Evolutionary conservation across 352 stramenopile species (phyloP).

Genomic region (Pythium chondricola): DNA sequence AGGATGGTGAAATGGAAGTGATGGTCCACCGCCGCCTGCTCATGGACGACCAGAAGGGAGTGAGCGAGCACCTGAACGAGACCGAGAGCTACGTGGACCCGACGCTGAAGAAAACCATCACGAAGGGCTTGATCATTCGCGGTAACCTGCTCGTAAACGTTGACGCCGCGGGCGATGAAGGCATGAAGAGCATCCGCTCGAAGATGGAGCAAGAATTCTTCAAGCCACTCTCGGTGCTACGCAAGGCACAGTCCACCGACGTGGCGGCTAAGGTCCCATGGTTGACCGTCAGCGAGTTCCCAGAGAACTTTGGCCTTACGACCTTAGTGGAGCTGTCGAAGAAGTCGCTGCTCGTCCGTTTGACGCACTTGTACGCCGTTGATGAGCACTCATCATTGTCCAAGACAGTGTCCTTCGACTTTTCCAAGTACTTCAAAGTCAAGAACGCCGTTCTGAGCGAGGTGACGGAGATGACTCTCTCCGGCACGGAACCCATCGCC

Average conservation of each 20-base stretch:
- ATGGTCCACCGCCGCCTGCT: conserved; percentile 96
- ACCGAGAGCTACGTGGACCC: conserved; percentile 82
- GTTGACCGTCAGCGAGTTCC: conserved; percentile 70
- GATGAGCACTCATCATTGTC: conserved; percentile 82
- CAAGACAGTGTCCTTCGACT: conserved; percentile 66
- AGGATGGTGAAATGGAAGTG: conserved; percentile 92
- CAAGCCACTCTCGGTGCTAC: conserved; percentile 48
- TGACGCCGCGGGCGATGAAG: conserved; percentile 36
- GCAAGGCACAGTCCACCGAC: conserved; percentile 27
- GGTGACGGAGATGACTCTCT: conserved; percentile 87
- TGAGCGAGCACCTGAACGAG: conserved; percentile 90
- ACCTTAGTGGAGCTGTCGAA: conserved; percentile 82
- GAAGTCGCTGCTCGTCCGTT: conserved; percentile 81
- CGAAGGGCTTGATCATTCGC: conserved; percentile 58
- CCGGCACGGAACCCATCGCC: conserved; percentile 60
- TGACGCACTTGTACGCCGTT: conserved; percentile 92
- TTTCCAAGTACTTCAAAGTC: conserved; percentile 44
- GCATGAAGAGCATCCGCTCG: conserved; percentile 43
- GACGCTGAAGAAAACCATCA: conserved; percentile 42
- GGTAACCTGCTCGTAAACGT: conserved; percentile 70
- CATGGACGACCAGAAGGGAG: conserved; percentile 91
- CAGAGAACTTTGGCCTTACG: conserved; percentile 90
- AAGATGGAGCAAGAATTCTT: conserved; percentile 75
- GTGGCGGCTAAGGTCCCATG: conserved; percentile 53
- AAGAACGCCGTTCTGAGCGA: conserved; percentile 45